Percentiles rank a stretch among this genome's conserved stretches.
Evolutionary conservation across 1,284 basidiomycete genomes (phyloP).

Genomic region (Tilletia horrida): DNA sequence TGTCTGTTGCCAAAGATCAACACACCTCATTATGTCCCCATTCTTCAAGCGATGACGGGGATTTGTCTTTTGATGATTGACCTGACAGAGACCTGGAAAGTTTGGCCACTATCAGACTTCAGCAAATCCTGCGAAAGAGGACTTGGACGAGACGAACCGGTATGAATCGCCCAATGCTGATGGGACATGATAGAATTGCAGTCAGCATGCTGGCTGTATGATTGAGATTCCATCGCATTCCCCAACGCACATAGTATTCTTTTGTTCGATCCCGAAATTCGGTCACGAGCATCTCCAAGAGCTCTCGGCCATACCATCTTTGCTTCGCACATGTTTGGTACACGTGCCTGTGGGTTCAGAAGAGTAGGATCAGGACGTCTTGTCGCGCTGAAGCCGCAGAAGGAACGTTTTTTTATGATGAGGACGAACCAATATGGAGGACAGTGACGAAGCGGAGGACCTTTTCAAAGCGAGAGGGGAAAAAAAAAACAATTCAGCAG

Average conservation of each 20-base stretch:
- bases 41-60: conserved; percentile 77
- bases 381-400: background rate
- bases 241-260: conserved; percentile 54
- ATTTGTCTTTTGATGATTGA: conserved; percentile 79
- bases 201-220: background rate
- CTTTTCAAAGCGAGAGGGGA: background rate
- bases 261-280: conserved; percentile 56
- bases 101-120: too few species aligned
- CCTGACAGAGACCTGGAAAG: conserved; percentile 80
- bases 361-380: background rate
- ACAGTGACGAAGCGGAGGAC: conserved; percentile 9
- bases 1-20: conserved; percentile 26
- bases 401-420: background rate
- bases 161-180: conserved; percentile 15
- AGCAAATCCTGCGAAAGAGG: too few species aligned
- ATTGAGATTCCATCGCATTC: background rate
- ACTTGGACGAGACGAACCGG: background rate
- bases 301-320: conserved; percentile 78
- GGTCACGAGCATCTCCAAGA: conserved; percentile 58
- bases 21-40: conserved; percentile 85
- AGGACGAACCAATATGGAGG: conserved; percentile 8
- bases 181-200: background rate
- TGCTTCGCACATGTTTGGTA: conserved; percentile 87
- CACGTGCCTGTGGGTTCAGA: background rate
- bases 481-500: background rate